Evolutionary conservation across 2,329 filamentous ascomycete genomes (phyloP).

Genomic region (Ceratocystis smalleyi): DNA sequence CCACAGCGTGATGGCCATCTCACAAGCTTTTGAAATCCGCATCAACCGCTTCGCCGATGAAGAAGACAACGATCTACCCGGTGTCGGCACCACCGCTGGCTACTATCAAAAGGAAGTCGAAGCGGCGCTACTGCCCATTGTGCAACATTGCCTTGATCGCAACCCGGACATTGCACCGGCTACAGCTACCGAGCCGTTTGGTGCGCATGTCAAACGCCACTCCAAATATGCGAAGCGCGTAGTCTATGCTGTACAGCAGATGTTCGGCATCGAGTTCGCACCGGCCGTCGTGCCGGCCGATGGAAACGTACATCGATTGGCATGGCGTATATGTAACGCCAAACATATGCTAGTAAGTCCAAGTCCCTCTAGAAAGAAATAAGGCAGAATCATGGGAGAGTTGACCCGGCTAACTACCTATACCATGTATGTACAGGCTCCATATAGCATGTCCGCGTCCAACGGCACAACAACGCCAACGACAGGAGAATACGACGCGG

Average conservation of each 20-base stretch:
- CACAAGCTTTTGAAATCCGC: conserved; percentile 78
- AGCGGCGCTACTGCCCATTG: conserved; percentile 59
- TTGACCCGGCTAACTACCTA: neutral
- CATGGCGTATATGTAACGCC: conserved; percentile 88
- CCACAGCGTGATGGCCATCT: conserved; percentile 88
- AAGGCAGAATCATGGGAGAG: too few species aligned
- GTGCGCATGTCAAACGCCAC: conserved; percentile 68
- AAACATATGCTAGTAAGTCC: conserved; percentile 70
- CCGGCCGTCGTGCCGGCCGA: conserved; percentile 84
- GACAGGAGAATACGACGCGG: conserved; percentile 26
- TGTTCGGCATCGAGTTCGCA: conserved; percentile 95
- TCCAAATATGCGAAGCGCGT: conserved; percentile 79
- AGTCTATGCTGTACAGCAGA: conserved; percentile 86
- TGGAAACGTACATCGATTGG: conserved; percentile 75
- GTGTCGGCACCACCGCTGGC: conserved; percentile 25
- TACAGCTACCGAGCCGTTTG: conserved; percentile 66
- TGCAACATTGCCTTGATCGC: conserved; percentile 84
- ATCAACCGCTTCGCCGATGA: conserved; percentile 68
- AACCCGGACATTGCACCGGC: conserved; percentile 81
- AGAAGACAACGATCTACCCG: conserved; percentile 37
- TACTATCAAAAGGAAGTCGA: conserved; percentile 58
- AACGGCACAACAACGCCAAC: conserved; percentile 47
- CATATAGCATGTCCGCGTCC: conserved; percentile 55
- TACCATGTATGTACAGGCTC: conserved; percentile 34
- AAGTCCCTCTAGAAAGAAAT: too few species aligned